Evolutionary conservation across 352 stramenopile species (phyloP).

Genomic region (Phytophthora hybrid): DNA sequence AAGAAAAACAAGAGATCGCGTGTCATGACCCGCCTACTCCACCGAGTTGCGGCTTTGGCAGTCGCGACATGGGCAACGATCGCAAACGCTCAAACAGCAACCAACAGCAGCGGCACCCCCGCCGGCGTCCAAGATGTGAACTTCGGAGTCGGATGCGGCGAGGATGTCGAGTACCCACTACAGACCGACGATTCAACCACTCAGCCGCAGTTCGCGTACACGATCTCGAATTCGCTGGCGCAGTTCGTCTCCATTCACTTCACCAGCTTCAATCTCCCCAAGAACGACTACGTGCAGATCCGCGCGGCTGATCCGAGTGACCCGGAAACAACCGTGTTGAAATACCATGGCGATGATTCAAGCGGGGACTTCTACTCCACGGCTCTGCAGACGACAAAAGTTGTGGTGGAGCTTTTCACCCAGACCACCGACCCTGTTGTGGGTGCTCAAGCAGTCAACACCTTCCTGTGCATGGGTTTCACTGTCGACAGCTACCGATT

Average conservation of each 20-base stretch:
- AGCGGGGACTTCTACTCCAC: constrained; percentile 46
- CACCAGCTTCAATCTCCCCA: constrained; percentile 63
- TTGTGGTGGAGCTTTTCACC: constrained; percentile 65
- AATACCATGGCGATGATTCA: constrained; percentile 46
- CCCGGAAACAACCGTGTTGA: constrained; percentile 38
- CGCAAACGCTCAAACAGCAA: constrained; percentile 21
- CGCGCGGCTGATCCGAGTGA: constrained; percentile 36
- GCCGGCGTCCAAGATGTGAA: constrained; percentile 21
- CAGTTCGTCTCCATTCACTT: constrained; percentile 75
- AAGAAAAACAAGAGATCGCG: constrained; percentile 11
- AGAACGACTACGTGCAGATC: constrained; percentile 66
- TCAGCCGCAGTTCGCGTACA: constrained; percentile 46
- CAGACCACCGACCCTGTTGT: constrained; percentile 21
- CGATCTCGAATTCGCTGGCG: constrained; percentile 51
- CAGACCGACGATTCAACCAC: constrained; percentile 20
- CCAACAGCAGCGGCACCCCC: constrained; percentile 30
- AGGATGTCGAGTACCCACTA: constrained; percentile 29
- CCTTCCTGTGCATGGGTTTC: constrained; percentile 55
- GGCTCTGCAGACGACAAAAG: constrained; percentile 45
- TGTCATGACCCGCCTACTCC: constrained; percentile 28
- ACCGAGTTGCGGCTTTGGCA: constrained; percentile 28
- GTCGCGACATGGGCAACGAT: constrained; percentile 22
- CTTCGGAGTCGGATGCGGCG: constrained; percentile 49
- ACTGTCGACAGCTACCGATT: constrained; percentile 58
- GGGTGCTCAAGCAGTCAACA: constrained; percentile 32